Evolutionary conservation across 495 filamentous ascomycete genomes (phyloP).

Genomic region (Parathielavia hyrcaniae): DNA sequence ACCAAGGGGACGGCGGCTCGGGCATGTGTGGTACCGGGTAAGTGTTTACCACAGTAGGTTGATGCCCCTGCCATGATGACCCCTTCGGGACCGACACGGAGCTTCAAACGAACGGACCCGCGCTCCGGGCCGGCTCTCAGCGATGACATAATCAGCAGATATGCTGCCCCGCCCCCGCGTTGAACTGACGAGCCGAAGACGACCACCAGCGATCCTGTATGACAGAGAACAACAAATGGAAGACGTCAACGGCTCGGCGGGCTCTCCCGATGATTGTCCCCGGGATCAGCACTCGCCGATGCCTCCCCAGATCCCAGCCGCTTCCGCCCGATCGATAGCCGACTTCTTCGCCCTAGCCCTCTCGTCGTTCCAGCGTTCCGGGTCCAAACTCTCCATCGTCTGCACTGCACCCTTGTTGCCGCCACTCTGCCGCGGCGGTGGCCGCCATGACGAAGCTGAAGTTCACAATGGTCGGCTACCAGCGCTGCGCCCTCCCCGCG

Average conservation of each 20-base stretch:
- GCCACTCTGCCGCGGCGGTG: constrained; percentile 13
- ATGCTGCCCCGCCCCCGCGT: background rate
- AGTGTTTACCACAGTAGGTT: no score
- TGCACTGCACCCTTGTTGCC: constrained; percentile 45
- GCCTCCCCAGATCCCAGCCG: constrained; percentile 16
- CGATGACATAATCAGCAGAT: constrained; percentile 5
- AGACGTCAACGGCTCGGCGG: background rate
- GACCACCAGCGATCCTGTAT: background rate
- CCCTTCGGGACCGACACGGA: no score
- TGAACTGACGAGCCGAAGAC: background rate
- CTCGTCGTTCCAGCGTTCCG: constrained; percentile 51
- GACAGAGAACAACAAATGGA: background rate
- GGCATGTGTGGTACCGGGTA: no score
- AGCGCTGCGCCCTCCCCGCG: constrained; percentile 21
- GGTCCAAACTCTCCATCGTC: constrained; percentile 53
- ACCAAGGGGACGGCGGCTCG: no score
- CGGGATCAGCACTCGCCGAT: constrained; percentile 22
- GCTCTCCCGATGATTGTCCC: background rate
- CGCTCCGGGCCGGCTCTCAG: background rate
- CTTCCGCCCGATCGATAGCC: constrained; percentile 23
- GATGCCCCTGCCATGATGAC: no score
- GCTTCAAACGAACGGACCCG: background rate
- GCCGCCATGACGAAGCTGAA: background rate
- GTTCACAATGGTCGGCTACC: constrained; percentile 14
- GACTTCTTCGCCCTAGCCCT: constrained; percentile 47